A percentile compares a stretch with the other conserved stretches of the same genome.
These are phyloP conservation scores for Mycocentrospora acerina DNA, from an alignment of 2,329 filamentous ascomycete genomes.

Conservation along the genomic window DNA sequence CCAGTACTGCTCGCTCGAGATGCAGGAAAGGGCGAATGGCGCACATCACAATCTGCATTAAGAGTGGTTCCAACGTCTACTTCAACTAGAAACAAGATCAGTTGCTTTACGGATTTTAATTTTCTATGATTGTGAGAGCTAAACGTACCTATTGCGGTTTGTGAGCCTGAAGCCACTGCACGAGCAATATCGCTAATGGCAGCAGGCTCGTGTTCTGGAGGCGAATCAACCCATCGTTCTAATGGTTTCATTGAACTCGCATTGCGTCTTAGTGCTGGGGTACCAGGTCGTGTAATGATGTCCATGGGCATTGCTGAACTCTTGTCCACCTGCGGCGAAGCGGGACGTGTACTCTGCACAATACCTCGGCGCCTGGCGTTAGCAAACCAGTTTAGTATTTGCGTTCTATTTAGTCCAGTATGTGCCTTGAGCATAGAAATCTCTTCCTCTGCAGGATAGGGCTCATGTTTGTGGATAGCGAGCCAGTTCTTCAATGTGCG, in stretches of 20 bases:
- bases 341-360: conserved; percentile 9
- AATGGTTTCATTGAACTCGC: conserved; percentile 16
- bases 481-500: conserved; percentile 25
- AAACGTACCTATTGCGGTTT: too few relatives aligned
- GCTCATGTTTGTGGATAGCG: conserved; percentile 16
- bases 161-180: too few relatives aligned
- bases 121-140: too few relatives aligned
- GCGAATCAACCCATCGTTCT: conserved; percentile 29
- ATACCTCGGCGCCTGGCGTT: conserved; percentile 25
- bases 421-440: conserved; percentile 13
- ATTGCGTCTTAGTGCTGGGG: conserved; percentile 14
- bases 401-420: conserved; percentile 22
- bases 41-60: too few relatives aligned
- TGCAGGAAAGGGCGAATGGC: too few relatives aligned
- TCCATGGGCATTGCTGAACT: conserved; percentile 12
- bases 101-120: too few relatives aligned
- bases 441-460: conserved; percentile 23
- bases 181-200: conserved; percentile 20
- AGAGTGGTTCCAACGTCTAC: too few relatives aligned
- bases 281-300: conserved; percentile 20
- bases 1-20: too few relatives aligned
- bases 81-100: too few relatives aligned
- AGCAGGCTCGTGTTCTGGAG: conserved; percentile 27
- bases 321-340: conserved; percentile 9
- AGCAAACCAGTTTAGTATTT: conserved; percentile 29